Conservation (phyloP, 1,139 yeast genomes). For the Saccharomyces pastorianus region DNA sequence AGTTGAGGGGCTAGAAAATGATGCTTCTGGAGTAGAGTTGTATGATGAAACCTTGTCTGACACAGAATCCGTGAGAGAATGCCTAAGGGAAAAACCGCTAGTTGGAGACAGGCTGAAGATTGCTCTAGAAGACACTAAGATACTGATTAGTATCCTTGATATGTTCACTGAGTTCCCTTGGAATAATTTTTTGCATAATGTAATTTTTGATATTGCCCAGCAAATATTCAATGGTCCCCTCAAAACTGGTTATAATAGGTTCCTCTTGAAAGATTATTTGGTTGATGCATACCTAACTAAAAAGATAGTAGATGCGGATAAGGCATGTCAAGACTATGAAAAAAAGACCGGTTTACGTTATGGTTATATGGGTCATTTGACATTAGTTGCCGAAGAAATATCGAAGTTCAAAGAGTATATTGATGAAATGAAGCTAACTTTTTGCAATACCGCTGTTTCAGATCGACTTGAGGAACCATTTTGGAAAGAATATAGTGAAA, state of each 20-base stretch:
- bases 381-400: constrained; percentile 91
- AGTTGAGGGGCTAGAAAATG: background rate
- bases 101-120: constrained; percentile 86
- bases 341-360: constrained; percentile 50
- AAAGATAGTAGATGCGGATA: constrained; percentile 75
- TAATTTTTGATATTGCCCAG: constrained; percentile 93
- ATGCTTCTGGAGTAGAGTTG: constrained; percentile 15
- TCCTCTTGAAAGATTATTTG: constrained; percentile 76
- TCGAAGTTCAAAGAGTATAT: constrained; percentile 62
- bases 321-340: constrained; percentile 62
- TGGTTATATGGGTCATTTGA: constrained; percentile 96
- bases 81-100: constrained; percentile 52
- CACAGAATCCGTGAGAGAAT: constrained; percentile 18
- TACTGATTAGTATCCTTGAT: constrained; percentile 63
- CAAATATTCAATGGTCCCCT: constrained; percentile 90
- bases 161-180: constrained; percentile 94
- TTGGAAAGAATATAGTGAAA: constrained; percentile 85
- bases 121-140: constrained; percentile 70
- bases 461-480: constrained; percentile 37
- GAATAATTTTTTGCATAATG: constrained; percentile 95
- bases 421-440: constrained; percentile 31
- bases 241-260: constrained; percentile 81
- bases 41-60: constrained; percentile 18
- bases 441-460: constrained; percentile 24
- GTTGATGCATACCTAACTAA: constrained; percentile 69